Conservation (phyloP, 352 stramenopile species). For the Phytophthora melonis region DNA sequence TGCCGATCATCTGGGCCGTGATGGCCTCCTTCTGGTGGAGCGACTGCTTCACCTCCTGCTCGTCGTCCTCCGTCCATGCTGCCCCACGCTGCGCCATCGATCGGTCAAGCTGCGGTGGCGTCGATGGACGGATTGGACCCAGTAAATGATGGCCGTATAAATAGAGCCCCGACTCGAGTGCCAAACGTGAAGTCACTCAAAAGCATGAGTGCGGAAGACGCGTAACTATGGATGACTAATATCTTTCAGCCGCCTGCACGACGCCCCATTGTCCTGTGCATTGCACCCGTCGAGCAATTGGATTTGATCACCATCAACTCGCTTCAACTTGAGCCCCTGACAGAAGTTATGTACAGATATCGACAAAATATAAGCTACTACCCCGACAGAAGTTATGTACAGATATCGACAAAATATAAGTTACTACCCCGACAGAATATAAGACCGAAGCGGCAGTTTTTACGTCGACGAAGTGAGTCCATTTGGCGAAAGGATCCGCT, state of each 20-base stretch:
- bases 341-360: too few species aligned
- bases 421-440: not conserved
- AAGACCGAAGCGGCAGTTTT: too few species aligned
- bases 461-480: too few species aligned
- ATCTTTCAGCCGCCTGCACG: too few species aligned
- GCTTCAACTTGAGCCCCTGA: not conserved
- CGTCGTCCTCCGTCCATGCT: slow-evolving; percentile 46
- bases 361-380: not conserved
- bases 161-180: not conserved
- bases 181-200: not conserved
- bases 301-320: not conserved
- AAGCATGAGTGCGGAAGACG: too few species aligned
- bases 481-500: not conserved
- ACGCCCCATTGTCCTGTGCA: not conserved
- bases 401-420: not conserved
- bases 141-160: not conserved
- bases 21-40: slow-evolving; percentile 80
- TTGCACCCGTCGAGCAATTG: not conserved
- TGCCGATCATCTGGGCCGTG: slow-evolving; percentile 84
- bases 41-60: slow-evolving; percentile 61
- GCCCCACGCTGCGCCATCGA: slow-evolving; percentile 34
- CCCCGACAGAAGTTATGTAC: not conserved
- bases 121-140: not conserved
- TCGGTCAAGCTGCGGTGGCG: not conserved
- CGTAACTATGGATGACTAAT: too few species aligned